Conservation (phyloP, 345 rosid species). For the Noccaea caerulescens region DNA sequence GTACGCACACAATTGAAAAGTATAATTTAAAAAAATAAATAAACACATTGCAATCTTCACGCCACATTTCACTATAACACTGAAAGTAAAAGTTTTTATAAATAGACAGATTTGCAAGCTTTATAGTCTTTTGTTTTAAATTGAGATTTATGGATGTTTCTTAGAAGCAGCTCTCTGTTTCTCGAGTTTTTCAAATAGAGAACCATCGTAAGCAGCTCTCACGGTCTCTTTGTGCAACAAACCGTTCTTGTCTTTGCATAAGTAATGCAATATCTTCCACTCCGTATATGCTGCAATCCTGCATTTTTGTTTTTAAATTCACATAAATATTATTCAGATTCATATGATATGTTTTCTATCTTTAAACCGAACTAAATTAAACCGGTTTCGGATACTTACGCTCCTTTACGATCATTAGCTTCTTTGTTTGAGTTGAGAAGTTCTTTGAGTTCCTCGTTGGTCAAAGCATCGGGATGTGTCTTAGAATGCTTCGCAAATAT, state of each 20-base stretch:
- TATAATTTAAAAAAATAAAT: not conserved
- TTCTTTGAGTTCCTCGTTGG: conserved; percentile 51
- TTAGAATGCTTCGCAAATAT: conserved; percentile 62
- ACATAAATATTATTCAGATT: not conserved
- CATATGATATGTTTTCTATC: not conserved
- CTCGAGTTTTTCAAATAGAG: conserved; percentile 67
- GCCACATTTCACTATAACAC: conserved; percentile 12
- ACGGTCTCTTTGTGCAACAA: conserved; percentile 67
- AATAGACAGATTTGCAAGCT: not conserved
- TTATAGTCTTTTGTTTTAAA: not conserved
- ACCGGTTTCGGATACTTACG: conserved; percentile 45
- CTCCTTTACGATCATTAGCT: conserved; percentile 59
- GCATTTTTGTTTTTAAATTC: not conserved
- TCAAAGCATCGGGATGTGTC: conserved; percentile 52
- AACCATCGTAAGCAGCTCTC: conserved; percentile 76
- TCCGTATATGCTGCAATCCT: conserved; percentile 71
- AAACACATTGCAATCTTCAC: conserved; percentile 31
- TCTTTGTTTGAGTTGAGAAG: conserved; percentile 64
- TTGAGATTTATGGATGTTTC: conserved; percentile 41
- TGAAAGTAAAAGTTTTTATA: not conserved
- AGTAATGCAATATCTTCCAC: conserved; percentile 61
- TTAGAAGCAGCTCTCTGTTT: conserved; percentile 54
- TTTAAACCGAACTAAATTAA: conserved; percentile 8
- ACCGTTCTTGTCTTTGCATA: conserved; percentile 78
- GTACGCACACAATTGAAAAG: not conserved